These are phyloP conservation scores for Arthromyces matolae DNA, from an alignment of 768 basidiomycete species.

Conservation along the genomic window DNA sequence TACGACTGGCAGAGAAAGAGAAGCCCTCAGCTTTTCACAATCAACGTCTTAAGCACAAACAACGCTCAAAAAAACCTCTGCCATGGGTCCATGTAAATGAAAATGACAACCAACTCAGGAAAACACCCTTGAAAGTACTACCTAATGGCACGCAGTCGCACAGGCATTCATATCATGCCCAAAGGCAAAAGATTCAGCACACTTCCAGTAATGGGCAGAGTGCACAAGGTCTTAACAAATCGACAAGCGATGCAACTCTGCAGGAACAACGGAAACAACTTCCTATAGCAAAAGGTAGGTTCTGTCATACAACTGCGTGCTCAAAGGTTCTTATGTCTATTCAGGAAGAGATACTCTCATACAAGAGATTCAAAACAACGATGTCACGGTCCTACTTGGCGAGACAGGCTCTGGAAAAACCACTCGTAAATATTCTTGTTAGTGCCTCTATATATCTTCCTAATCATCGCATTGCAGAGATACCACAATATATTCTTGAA, in stretches of 20 bases:
- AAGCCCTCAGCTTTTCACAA: not conserved
- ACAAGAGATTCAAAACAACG: constrained; percentile 68
- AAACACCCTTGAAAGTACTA: constrained; percentile 28
- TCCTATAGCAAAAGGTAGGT: constrained; percentile 75
- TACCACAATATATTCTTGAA: constrained; percentile 93
- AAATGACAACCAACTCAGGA: constrained; percentile 30
- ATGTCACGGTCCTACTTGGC: constrained; percentile 86
- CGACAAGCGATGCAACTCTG: constrained; percentile 30
- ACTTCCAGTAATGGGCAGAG: constrained; percentile 6
- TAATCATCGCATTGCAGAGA: constrained; percentile 51
- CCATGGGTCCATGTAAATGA: constrained; percentile 40
- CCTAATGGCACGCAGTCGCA: constrained; percentile 19
- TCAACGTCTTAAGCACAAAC: constrained; percentile 2
- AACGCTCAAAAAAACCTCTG: constrained; percentile 16
- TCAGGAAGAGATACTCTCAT: constrained; percentile 74
- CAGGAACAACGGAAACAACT: constrained; percentile 67
- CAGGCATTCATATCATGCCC: constrained; percentile 20
- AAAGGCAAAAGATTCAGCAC: constrained; percentile 33
- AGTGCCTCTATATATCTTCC: not conserved
- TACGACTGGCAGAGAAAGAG: constrained; percentile 11
- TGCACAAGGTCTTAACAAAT: constrained; percentile 21
- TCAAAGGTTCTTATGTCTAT: not conserved
- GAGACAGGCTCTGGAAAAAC: constrained; percentile 99
- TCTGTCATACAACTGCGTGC: not conserved
- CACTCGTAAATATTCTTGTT: constrained; percentile 61